A percentile compares a stretch with the other conserved stretches of the same genome.
Conservation (phyloP, 345 rosid genomes). For the Lumnitzera littorea region DNA sequence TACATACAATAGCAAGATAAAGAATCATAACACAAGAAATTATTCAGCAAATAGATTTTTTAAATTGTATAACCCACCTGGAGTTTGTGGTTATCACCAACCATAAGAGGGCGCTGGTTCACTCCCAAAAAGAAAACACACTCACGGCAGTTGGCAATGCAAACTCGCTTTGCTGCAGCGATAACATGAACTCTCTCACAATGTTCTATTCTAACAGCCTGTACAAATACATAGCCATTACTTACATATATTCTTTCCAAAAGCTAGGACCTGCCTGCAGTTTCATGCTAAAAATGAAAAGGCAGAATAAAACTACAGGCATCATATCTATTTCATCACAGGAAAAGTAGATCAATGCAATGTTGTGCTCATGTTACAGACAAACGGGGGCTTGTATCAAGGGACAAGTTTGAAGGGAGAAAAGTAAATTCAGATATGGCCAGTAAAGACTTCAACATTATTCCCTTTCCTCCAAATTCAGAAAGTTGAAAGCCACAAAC, state of each 20-base stretch:
- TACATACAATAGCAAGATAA: neutral
- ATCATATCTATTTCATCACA: too few relatives aligned
- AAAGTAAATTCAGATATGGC: too few relatives aligned
- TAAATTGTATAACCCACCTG: conserved; percentile 44
- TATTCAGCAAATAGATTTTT: neutral
- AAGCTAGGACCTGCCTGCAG: too few relatives aligned
- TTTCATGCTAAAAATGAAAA: too few relatives aligned
- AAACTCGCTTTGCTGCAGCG: conserved; percentile 75
- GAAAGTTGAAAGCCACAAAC: too few relatives aligned
- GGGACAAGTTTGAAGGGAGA: too few relatives aligned
- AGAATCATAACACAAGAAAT: neutral
- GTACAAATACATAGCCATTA: conserved; percentile 7
- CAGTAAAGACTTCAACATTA: too few relatives aligned
- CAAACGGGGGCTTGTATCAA: too few relatives aligned
- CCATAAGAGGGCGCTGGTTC: conserved; percentile 94
- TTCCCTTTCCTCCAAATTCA: too few relatives aligned
- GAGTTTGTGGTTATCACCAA: conserved; percentile 96
- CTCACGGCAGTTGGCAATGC: conserved; percentile 96
- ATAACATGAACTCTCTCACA: conserved; percentile 99
- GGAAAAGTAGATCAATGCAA: too few relatives aligned
- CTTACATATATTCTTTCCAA: neutral
- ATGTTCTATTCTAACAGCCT: conserved; percentile 93
- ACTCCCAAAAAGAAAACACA: conserved; percentile 96
- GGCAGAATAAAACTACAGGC: too few relatives aligned
- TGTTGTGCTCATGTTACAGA: too few relatives aligned